A percentile compares a stretch with the other conserved stretches of the same genome.
Evolutionary conservation across 306 rosid genomes (phyloP).

Genomic region (Delonix regia): DNA sequence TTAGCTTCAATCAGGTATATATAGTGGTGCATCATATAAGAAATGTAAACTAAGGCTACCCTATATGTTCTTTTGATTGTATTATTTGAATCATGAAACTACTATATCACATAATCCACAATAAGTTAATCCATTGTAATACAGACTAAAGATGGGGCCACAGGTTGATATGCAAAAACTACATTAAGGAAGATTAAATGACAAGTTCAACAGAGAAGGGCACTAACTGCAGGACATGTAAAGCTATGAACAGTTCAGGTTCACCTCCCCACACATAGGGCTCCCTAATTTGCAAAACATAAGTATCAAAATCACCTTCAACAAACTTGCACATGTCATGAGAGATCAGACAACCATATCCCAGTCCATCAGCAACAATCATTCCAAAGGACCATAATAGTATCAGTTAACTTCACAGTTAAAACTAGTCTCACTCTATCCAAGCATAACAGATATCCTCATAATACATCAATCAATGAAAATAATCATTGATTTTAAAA

Average conservation of each 20-base stretch:
- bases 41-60: too few relatives aligned
- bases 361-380: slow-evolving; percentile 31
- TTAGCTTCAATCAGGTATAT: too few relatives aligned
- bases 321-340: slow-evolving; percentile 68
- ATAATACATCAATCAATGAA: not conserved
- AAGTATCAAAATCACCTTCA: slow-evolving; percentile 87
- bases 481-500: not conserved
- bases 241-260: slow-evolving; percentile 91
- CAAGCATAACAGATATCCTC: slow-evolving; percentile 1
- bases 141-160: too few relatives aligned
- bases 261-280: slow-evolving; percentile 98
- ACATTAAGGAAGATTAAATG: slow-evolving; percentile 13
- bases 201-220: slow-evolving; percentile 17
- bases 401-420: not conserved
- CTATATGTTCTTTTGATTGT: too few relatives aligned
- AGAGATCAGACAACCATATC: slow-evolving; percentile 38
- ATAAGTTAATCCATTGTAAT: too few relatives aligned
- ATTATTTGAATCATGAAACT: too few relatives aligned
- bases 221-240: slow-evolving; percentile 83
- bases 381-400: not conserved
- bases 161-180: too few relatives aligned
- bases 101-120: too few relatives aligned
- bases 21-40: too few relatives aligned
- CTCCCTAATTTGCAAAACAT: slow-evolving; percentile 76
- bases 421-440: not conserved